Base-by-base conservation (phyloP, 495 filamentous ascomycete genomes). In the Umbilicaria muhlenbergii region DNA sequence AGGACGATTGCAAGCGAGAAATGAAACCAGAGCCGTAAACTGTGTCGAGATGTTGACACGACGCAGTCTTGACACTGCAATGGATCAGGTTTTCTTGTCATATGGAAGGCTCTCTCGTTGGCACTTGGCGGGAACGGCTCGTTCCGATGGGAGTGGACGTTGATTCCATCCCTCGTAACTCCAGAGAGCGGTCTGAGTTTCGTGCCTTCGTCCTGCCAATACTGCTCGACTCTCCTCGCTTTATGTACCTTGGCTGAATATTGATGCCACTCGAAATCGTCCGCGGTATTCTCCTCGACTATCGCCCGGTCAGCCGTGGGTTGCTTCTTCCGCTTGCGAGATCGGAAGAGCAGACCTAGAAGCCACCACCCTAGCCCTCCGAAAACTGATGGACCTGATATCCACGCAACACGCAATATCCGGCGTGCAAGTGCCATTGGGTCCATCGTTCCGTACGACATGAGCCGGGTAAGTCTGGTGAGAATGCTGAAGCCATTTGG, bases 1-100 rank as follows among this genome's bases (percentile, higher is more conserved):
- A 62, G 44, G 17, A 60, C 38, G 18, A 62, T 54, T 10, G 59
- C 47, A 15, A 62, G 36, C 4, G 58, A 60, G 39, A 62, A 60
- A 14, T 51, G 57, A 11, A 58, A 49, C 59, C 59, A 62, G 16
- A 62, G 46, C 2, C 50, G 47, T 10, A 52, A 38, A 7, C 47
- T 48, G 36, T 51, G 53, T 14, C 47, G 50, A 33, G 53, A 51
- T 5, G 53, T 53, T 11, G 53, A 48, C 38, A 52, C 51, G 18
- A 43, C 36, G 41, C 53, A 56, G 4, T 50, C 44, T 11, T 32
- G 13, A 37, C 53, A 56, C 12, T 45, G 53, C 36, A 48, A 46
- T 36, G 44, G 34, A 39, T 51, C 47, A 38, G 53, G 37, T n/a
- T 44, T 28, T 28, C 24, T 28, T 28, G 24, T 28, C 24, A 28